Base-by-base conservation (phyloP, 2,329 filamentous ascomycete genomes). In the Myriangium duriaei region DNA sequence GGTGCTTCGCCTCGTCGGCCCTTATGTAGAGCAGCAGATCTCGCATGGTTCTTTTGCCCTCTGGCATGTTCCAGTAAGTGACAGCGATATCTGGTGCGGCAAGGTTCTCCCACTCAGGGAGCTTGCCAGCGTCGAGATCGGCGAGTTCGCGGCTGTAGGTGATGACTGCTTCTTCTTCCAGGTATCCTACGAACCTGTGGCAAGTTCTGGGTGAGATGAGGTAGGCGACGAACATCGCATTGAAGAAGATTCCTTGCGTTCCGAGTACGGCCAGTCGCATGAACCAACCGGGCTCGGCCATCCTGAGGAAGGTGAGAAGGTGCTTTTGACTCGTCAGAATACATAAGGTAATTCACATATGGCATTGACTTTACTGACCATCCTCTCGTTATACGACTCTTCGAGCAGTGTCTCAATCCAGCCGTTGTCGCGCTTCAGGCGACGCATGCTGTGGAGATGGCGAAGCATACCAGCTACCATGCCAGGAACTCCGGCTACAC, bases 401-500 rank as follows among this genome's bases (percentile, higher is more conserved):
- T 60, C 57, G 5, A 60, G 49, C 30, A 59, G 43, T 0, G 54
- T 57, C 42, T 59, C 57, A 55, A 98, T 96, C 84, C 81, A 96
- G 53, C 91, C 91, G 50, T 96, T 93, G 57, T 96, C 88, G 40
- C 88, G 70, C 68, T 85, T 86, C 69, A 96, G 79, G 17, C 79
- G 72, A 31, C 88, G 71, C 52, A 96, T 71, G 47, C 79, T 87
- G 54, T 81, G 76, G 26, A 96, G 69, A 61, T 98, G 91, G 21
- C 91, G 71, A 11, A 96, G 68, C 82, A 94, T 95, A 14, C 86
- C 91, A 0, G 81, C 91, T 0, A 96, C 88, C 85, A 96, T 96
- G 5, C 91, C 91, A 0, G 91, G 91, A 0, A 96, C 91, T 21
- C 86, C 91, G 10, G 91, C 91, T 28, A 98, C 84, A 34, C 80